Evolutionary conservation across 2,329 filamentous ascomycete species (phyloP).

Genomic region (Aspergillus arachidicola): DNA sequence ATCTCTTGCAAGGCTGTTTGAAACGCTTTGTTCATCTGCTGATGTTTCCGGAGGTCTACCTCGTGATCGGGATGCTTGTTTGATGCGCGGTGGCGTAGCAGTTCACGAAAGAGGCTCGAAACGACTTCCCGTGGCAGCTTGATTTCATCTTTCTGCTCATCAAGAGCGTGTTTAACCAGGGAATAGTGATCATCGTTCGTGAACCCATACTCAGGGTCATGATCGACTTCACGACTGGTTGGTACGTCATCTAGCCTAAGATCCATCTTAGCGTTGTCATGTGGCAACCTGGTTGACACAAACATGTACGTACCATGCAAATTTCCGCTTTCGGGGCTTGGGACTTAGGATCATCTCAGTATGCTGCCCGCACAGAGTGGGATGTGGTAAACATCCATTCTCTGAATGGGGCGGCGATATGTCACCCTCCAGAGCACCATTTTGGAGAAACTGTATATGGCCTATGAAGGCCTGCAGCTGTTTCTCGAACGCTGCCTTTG

Average conservation of each 20-base stretch:
- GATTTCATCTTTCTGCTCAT: background rate
- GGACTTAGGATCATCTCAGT: background rate
- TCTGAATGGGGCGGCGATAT: background rate
- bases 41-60: background rate
- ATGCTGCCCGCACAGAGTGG: background rate
- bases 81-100: background rate
- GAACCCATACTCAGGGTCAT: background rate
- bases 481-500: background rate
- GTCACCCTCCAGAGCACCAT: no score
- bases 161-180: background rate
- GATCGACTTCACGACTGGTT: background rate
- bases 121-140: background rate
- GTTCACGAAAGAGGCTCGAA: background rate
- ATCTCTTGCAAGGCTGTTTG: background rate
- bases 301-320: background rate
- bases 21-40: conserved; percentile 1
- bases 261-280: background rate
- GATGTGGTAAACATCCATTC: background rate
- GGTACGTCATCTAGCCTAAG: background rate
- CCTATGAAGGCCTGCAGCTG: background rate
- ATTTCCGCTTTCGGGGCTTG: background rate
- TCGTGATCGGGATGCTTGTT: background rate
- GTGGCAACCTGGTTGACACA: background rate
- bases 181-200: background rate
- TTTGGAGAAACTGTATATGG: background rate